Evolutionary conservation across 2,329 filamentous ascomycete species (phyloP).

Genomic region (Penicillium sp.): DNA sequence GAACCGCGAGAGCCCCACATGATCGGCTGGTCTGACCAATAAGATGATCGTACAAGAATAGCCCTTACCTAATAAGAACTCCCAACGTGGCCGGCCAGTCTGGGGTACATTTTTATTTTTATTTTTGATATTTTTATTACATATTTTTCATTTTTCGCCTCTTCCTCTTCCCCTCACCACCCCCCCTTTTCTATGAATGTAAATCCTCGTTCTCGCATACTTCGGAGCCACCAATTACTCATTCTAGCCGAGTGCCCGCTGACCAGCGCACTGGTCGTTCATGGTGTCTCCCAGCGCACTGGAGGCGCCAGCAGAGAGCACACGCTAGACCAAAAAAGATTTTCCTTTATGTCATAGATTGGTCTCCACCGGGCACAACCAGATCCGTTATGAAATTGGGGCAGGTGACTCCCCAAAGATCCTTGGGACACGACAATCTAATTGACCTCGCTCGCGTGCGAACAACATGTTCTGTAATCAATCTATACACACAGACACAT

Average conservation of each 20-base stretch:
- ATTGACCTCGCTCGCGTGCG: not conserved
- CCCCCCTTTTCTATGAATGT: not conserved
- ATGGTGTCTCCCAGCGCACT: not conserved
- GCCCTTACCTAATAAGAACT: constrained; percentile 27
- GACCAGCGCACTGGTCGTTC: constrained; percentile 14
- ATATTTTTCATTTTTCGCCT: not conserved
- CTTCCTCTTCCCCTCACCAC: not conserved
- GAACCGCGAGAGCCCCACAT: constrained; percentile 20
- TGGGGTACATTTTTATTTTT: constrained; percentile 19
- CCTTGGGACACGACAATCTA: not conserved
- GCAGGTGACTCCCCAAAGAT: constrained; percentile 1
- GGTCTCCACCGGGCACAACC: not conserved
- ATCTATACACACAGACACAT: too few relatives aligned
- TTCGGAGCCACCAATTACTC: not conserved
- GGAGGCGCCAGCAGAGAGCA: not conserved
- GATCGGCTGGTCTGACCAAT: constrained; percentile 23
- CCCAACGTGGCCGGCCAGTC: constrained; percentile 14
- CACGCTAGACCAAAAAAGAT: not conserved
- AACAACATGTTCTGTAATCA: not conserved
- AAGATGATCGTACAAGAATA: not conserved
- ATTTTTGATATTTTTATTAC: not conserved
- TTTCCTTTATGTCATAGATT: constrained; percentile 18
- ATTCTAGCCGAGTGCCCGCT: constrained; percentile 3
- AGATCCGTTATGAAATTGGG: not conserved
- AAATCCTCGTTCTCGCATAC: too few relatives aligned